Percentiles rank a stretch among this genome's conserved stretches.
phyloP scores from a whole-genome alignment of 2,329 filamentous ascomycete species.

The Xylaria sp. region DNA sequence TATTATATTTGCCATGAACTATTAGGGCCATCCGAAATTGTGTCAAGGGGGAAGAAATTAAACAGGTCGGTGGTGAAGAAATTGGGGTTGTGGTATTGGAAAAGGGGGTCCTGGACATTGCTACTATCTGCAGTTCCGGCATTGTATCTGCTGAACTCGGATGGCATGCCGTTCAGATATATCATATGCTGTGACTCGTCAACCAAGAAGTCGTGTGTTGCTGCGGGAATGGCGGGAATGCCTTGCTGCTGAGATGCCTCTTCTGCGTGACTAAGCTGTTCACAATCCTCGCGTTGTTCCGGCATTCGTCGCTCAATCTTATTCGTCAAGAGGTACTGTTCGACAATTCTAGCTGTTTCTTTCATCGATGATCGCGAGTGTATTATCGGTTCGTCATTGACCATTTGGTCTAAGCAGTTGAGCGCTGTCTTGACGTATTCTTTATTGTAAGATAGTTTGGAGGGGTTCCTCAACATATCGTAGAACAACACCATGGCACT shows the following conservation, averaged over 20 bases:
- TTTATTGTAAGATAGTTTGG: conserved; percentile 27
- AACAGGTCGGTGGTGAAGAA: conserved; percentile 24
- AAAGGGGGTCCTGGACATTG: conserved; percentile 8
- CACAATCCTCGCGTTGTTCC: not conserved
- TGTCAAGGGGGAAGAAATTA: conserved; percentile 24
- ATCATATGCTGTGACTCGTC: conserved; percentile 26
- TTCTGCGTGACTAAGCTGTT: not conserved
- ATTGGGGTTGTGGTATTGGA: conserved; percentile 17
- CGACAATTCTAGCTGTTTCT: conserved; percentile 16
- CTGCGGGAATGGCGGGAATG: not conserved
- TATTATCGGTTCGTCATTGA: conserved; percentile 26
- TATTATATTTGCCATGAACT: conserved; percentile 17
- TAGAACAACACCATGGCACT: conserved; percentile 23
- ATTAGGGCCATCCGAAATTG: conserved; percentile 8
- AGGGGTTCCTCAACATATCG: conserved; percentile 24
- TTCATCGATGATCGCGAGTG: conserved; percentile 15
- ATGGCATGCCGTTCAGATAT: conserved; percentile 21
- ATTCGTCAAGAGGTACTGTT: conserved; percentile 14
- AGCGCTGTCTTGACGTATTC: conserved; percentile 24
- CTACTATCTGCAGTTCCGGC: not conserved
- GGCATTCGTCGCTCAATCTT: not conserved
- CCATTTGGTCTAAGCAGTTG: conserved; percentile 22
- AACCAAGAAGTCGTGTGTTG: conserved; percentile 25
- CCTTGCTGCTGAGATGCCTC: conserved; percentile 7
- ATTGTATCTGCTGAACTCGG: not conserved